These are phyloP conservation scores for Begonia fuchsioides DNA, from an alignment of 306 rosid species.

Conservation along the genomic window DNA sequence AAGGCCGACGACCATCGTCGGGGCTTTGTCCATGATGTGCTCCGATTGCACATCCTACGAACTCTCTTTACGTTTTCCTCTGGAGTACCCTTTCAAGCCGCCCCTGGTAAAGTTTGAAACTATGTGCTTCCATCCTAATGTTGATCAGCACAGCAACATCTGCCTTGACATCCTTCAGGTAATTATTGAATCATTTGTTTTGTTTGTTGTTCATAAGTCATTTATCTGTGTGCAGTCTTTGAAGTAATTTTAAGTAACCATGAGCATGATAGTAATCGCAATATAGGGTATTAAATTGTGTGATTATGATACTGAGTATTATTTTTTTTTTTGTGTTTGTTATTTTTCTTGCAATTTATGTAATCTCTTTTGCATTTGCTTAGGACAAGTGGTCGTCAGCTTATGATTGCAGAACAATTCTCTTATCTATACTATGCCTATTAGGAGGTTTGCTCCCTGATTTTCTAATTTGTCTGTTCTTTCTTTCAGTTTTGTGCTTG, in stretches of 20 bases:
- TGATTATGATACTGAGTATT: background rate
- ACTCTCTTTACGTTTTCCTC: conserved; percentile 74
- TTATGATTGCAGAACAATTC: conserved; percentile 93
- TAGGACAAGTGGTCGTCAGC: conserved; percentile 99
- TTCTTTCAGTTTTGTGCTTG: conserved; percentile 6
- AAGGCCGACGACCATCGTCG: too few relatives aligned
- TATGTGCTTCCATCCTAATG: conserved; percentile 92
- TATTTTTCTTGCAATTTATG: background rate
- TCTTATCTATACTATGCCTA: conserved; percentile 84
- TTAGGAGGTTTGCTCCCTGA: conserved; percentile 56
- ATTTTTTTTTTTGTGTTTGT: background rate
- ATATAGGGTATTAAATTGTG: too few relatives aligned
- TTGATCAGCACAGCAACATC: conserved; percentile 90
- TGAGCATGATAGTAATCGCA: too few relatives aligned
- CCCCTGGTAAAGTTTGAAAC: conserved; percentile 92
- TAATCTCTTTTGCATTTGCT: background rate
- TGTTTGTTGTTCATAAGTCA: too few relatives aligned
- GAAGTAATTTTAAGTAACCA: too few relatives aligned
- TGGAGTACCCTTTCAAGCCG: conserved; percentile 90
- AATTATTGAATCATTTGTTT: conserved; percentile 1
- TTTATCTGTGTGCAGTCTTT: too few relatives aligned
- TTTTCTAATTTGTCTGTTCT: conserved; percentile 4
- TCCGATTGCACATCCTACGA: too few relatives aligned
- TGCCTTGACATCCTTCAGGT: conserved; percentile 99
- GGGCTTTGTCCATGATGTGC: too few relatives aligned